Base-by-base conservation (phyloP, 2,329 filamentous ascomycete species). In the Epicoccum sorghinum region DNA sequence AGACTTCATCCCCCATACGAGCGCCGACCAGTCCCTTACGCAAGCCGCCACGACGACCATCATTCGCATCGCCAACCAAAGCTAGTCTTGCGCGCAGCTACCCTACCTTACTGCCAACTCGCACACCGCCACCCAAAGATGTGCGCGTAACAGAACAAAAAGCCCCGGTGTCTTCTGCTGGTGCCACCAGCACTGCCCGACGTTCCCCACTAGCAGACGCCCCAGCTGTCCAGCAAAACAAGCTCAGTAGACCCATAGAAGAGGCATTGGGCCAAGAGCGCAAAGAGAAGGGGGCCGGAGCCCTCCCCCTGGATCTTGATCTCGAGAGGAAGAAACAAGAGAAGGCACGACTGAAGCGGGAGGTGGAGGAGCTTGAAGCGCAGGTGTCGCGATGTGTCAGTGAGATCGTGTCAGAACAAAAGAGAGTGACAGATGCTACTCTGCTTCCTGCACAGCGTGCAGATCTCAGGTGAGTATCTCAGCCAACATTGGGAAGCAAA, bases 1-100 rank as follows among this genome's bases (percentile, higher is more conserved):
- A 63, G 49, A 74, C 70, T 6, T 63, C 65, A 29, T 70, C 72
- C 2, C 68, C 70, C 23, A 52, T 57, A 3, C 59, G 63, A 35
- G 50, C 56, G 35, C 44, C 55, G 1, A 60, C 66, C 4, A 69
- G 64, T 40, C 70, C 68, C 44, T 32, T 71, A 24, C 66, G 66
- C 56, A 67, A 72, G 46, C 68, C 67, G 33, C 67, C 71, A 22
- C 65, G 69, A 48, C 63, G 73, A 43, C 65, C 72, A 0, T 77
- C 74, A 3, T 77, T 69, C 45, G 68, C 69, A 40, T 77, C 75
- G 14, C 75, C 75, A 13, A 77, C 73, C 3, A 75, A 74, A 66
- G 70, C 74, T 22, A 76, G 71, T 47, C 67, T 76, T 24, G 63
- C 74, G 53, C 73, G 74, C 48, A 73, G 69, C 57, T 73, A 77